Conservation (phyloP, 108 stramenopile genomes). For the Fistulifera pelliculosa region DNA sequence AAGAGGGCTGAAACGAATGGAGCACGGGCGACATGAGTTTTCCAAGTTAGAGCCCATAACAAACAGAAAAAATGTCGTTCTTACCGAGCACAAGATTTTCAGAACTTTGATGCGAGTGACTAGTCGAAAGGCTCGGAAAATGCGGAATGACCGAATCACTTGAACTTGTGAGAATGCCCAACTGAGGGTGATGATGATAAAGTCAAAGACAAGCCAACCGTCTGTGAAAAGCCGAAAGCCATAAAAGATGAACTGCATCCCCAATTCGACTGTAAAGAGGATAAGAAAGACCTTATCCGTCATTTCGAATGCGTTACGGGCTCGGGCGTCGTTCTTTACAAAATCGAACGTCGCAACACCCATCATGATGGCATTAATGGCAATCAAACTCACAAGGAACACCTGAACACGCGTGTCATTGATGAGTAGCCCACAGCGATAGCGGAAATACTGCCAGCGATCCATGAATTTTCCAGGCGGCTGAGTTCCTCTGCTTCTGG, state of each 20-base stretch:
- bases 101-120: slow-evolving; percentile 58
- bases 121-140: slow-evolving; percentile 65
- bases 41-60: too few relatives aligned
- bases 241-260: slow-evolving; percentile 44
- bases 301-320: slow-evolving; percentile 27
- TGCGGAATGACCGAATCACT: slow-evolving; percentile 69
- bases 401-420: slow-evolving; percentile 47
- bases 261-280: slow-evolving; percentile 62
- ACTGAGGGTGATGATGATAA: slow-evolving; percentile 46
- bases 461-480: slow-evolving; percentile 3
- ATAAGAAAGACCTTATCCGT: slow-evolving; percentile 45
- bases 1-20: slow-evolving; percentile 27
- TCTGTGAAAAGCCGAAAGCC: slow-evolving; percentile 44
- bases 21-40: too few relatives aligned
- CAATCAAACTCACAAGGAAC: slow-evolving; percentile 41
- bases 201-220: slow-evolving; percentile 66
- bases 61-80: slow-evolving; percentile 2
- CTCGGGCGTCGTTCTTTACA: slow-evolving; percentile 26
- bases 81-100: slow-evolving; percentile 48
- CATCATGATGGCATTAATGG: slow-evolving; percentile 69
- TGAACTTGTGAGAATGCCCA: slow-evolving; percentile 54
- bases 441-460: slow-evolving; percentile 18
- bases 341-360: slow-evolving; percentile 60
- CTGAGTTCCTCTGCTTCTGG: too few relatives aligned
- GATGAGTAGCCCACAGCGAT: slow-evolving; percentile 33